Conservation (phyloP, 1,139 yeast species). For the Debaryomyces nepalensis region DNA sequence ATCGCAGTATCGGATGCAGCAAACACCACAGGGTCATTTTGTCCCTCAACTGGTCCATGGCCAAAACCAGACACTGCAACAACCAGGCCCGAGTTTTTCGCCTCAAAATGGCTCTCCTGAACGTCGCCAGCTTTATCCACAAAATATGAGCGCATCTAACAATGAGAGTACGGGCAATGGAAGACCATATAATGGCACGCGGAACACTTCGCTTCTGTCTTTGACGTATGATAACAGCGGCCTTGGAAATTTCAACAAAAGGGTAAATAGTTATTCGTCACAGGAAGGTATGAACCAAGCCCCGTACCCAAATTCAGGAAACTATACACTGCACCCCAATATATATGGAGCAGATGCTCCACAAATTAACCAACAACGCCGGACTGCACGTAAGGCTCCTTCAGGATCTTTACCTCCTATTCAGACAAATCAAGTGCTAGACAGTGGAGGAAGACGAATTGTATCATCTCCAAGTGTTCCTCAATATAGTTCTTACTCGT, state of each 20-base stretch:
- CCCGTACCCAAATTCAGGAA: conserved; percentile 14
- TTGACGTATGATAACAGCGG: conserved; percentile 15
- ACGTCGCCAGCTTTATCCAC: conserved; percentile 12
- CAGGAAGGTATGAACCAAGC: conserved; percentile 13
- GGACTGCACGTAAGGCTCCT: conserved; percentile 17
- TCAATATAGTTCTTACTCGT: conserved; percentile 13
- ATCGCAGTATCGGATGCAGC: neutral
- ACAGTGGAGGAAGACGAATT: conserved; percentile 25
- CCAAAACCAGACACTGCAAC: conserved; percentile 15
- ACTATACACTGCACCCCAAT: conserved; percentile 8
- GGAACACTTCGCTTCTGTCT: conserved; percentile 20
- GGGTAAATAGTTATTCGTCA: conserved; percentile 4
- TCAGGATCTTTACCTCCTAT: conserved; percentile 24
- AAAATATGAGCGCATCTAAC: conserved; percentile 11
- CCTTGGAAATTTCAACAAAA: neutral
- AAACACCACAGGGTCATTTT: neutral
- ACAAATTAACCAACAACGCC: conserved; percentile 16
- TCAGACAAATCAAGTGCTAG: conserved; percentile 21
- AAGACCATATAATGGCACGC: conserved; percentile 8
- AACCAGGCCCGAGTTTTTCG: neutral
- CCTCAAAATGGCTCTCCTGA: conserved; percentile 5
- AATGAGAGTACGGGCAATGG: conserved; percentile 9
- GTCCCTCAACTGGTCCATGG: conserved; percentile 1
- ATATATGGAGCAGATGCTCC: conserved; percentile 6
- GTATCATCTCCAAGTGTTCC: conserved; percentile 32